A percentile compares a stretch with the other conserved stretches of the same genome.
Evolutionary conservation across 345 rosid species (phyloP).

Genomic region (Aquilaria yunnanensis): DNA sequence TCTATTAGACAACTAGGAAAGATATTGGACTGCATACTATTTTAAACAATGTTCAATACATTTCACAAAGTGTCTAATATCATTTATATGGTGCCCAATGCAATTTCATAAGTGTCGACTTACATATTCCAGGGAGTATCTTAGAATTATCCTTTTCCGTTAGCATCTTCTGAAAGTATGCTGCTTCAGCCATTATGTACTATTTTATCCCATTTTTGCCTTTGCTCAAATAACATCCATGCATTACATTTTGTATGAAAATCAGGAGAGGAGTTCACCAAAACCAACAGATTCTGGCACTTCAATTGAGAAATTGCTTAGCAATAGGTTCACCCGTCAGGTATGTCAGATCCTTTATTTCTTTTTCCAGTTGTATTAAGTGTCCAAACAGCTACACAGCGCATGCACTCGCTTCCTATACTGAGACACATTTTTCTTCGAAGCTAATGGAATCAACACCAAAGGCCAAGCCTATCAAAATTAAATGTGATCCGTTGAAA

Average conservation of each 20-base stretch:
- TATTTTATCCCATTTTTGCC: no score
- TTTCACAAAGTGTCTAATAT: no score
- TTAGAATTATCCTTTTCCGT: no score
- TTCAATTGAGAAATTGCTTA: constrained; percentile 57
- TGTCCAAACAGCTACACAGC: not conserved
- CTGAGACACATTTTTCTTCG: constrained; percentile 14
- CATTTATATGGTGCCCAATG: no score
- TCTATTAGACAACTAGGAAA: no score
- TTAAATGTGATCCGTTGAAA: constrained; percentile 72
- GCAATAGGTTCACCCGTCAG: constrained; percentile 75
- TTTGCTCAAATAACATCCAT: no score
- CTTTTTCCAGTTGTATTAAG: not conserved
- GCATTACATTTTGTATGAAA: constrained; percentile 28
- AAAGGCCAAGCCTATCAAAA: constrained; percentile 44
- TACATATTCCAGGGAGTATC: no score
- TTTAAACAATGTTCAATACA: no score
- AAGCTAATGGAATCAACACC: constrained; percentile 75
- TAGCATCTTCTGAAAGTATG: no score
- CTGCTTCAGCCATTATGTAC: no score
- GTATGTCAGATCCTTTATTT: constrained; percentile 23
- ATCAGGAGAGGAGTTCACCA: constrained; percentile 20
- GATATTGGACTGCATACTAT: no score
- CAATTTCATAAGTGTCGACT: no score
- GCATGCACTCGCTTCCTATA: constrained; percentile 2
- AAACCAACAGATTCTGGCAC: constrained; percentile 28